Conservation (phyloP, 371 early-diverging fungal genomes). For the Parasitella parasitica region DNA sequence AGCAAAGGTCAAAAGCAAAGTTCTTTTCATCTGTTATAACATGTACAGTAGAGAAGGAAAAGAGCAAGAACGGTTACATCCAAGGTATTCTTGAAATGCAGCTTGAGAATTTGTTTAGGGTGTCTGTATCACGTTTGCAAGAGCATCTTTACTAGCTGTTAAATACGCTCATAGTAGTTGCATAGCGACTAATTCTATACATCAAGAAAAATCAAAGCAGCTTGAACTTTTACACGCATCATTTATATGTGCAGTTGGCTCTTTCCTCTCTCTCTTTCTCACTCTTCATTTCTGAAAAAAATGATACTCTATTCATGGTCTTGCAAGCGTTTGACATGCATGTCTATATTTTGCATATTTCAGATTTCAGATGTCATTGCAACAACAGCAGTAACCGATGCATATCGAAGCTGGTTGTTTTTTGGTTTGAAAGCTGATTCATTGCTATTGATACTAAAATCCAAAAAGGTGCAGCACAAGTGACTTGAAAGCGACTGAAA, state of each 20-base stretch:
- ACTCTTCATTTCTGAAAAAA: too few species aligned
- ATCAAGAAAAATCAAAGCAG: too few species aligned
- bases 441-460: too few species aligned
- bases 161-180: too few species aligned
- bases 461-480: background rate
- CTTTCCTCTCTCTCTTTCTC: conserved; percentile 16
- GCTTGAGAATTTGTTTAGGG: background rate
- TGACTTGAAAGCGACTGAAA: background rate
- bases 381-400: too few species aligned
- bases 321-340: too few species aligned
- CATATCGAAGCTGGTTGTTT: too few species aligned
- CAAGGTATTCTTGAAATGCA: background rate
- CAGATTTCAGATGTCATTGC: background rate
- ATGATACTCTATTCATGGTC: too few species aligned
- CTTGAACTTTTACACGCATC: too few species aligned
- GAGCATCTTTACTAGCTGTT: background rate
- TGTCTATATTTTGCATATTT: too few species aligned
- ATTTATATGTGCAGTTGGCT: conserved; percentile 16
- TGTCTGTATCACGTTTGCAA: background rate
- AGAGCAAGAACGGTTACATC: background rate
- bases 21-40: background rate
- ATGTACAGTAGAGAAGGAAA: background rate
- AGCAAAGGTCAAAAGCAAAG: background rate
- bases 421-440: too few species aligned
- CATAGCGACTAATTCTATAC: too few species aligned